Evolutionary conservation across 768 basidiomycete species (phyloP).

Genomic region (Sporobolomyces phaffii): DNA sequence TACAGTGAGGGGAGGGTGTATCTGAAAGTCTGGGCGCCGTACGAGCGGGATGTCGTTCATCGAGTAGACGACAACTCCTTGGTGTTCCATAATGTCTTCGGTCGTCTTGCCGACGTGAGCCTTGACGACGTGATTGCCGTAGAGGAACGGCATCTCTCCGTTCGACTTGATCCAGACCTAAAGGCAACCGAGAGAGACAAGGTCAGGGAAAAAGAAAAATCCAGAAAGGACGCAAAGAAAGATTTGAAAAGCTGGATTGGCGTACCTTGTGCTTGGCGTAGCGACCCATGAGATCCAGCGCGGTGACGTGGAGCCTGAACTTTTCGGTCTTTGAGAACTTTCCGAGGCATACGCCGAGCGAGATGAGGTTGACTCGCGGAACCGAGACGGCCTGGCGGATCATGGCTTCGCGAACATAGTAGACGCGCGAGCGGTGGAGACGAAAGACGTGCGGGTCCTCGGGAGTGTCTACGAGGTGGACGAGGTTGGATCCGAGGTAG

Average conservation of each 20-base stretch:
- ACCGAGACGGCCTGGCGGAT: constrained; percentile 90
- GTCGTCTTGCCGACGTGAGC: constrained; percentile 98
- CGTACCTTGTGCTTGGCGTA: constrained; percentile 95
- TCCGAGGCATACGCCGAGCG: constrained; percentile 91
- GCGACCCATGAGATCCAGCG: constrained; percentile 85
- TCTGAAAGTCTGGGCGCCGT: constrained; percentile 42
- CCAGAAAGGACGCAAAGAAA: background rate
- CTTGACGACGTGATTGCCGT: constrained; percentile 97
- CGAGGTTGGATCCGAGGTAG: constrained; percentile 94
- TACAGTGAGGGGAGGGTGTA: background rate
- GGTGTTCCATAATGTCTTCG: constrained; percentile 97
- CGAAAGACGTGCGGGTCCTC: constrained; percentile 53
- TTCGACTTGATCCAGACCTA: constrained; percentile 99
- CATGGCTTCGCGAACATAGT: constrained; percentile 89
- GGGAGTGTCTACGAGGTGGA: constrained; percentile 53
- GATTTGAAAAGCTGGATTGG: background rate
- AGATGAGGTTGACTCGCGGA: constrained; percentile 83
- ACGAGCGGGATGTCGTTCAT: constrained; percentile 94
- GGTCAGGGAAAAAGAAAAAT: background rate
- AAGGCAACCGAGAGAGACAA: no score
- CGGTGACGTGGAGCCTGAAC: constrained; percentile 93
- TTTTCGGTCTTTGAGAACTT: constrained; percentile 96
- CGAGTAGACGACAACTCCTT: constrained; percentile 91
- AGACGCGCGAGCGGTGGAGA: constrained; percentile 87
- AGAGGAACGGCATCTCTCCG: constrained; percentile 98